These are phyloP conservation scores for Neurospora crassa DNA, from an alignment of 2,329 filamentous ascomycete species.

Conservation along the genomic window DNA sequence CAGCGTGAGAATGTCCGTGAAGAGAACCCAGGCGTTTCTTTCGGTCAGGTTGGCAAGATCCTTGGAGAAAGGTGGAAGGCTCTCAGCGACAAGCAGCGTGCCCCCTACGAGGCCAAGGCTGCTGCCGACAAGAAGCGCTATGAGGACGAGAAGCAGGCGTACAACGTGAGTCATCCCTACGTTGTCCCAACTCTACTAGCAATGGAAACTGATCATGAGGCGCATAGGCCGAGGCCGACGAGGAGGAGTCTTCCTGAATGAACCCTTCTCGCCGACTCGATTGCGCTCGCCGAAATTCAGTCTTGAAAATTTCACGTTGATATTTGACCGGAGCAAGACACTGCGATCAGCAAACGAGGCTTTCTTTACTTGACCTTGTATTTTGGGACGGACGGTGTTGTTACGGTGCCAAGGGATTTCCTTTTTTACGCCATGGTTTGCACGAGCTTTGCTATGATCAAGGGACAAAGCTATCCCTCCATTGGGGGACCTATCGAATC, in stretches of 20 bases:
- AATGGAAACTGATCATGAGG: neutral
- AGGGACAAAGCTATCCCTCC: slow-evolving; percentile 8
- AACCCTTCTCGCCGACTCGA: slow-evolving; percentile 18
- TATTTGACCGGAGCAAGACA: slow-evolving; percentile 12
- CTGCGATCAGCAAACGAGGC: slow-evolving; percentile 9
- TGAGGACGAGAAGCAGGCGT: slow-evolving; percentile 93
- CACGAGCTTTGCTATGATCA: slow-evolving; percentile 19
- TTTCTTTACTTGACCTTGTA: slow-evolving; percentile 20
- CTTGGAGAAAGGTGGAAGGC: slow-evolving; percentile 99
- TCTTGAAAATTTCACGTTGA: slow-evolving; percentile 13
- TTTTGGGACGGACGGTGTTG: slow-evolving; percentile 23
- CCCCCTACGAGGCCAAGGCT: slow-evolving; percentile 94
- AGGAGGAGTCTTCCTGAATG: slow-evolving; percentile 40
- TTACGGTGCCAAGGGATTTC: slow-evolving; percentile 18
- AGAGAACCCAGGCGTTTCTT: slow-evolving; percentile 95
- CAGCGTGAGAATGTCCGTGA: slow-evolving; percentile 96
- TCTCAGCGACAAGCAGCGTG: slow-evolving; percentile 82
- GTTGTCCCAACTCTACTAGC: slow-evolving; percentile 16
- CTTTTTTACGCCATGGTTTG: slow-evolving; percentile 19
- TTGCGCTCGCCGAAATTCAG: slow-evolving; percentile 18
- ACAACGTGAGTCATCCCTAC: slow-evolving; percentile 56
- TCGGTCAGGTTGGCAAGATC: slow-evolving; percentile 96
- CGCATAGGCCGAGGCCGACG: slow-evolving; percentile 45
- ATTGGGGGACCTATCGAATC: slow-evolving; percentile 1
- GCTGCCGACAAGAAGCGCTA: slow-evolving; percentile 98